These are phyloP conservation scores for Monilinia vaccinii-corymbosi DNA, from an alignment of 2,329 filamentous ascomycete genomes.

Conservation along the genomic window DNA sequence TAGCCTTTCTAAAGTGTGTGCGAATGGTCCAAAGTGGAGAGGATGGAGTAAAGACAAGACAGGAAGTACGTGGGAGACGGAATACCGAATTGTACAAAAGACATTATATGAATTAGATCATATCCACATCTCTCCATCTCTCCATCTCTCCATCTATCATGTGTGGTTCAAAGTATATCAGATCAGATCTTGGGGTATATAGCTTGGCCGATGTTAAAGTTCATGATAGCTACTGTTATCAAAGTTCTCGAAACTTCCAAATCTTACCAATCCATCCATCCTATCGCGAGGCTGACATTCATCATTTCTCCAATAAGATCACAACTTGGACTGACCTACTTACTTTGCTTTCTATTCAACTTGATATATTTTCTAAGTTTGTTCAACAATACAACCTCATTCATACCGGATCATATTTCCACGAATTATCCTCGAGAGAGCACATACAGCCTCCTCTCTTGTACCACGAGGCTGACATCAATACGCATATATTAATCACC, in stretches of 20 bases:
- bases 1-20: slow-evolving; percentile 8
- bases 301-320: background rate
- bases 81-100: slow-evolving; percentile 10
- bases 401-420: background rate
- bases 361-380: background rate
- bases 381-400: background rate
- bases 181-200: background rate
- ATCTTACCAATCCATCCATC: slow-evolving; percentile 4
- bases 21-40: background rate
- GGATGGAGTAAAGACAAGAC: background rate
- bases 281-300: background rate
- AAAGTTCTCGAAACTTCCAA: slow-evolving; percentile 2
- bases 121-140: background rate
- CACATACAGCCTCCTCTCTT: background rate
- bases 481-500: background rate
- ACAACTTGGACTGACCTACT: background rate
- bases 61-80: slow-evolving; percentile 1
- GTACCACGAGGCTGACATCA: background rate
- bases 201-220: background rate
- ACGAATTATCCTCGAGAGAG: background rate
- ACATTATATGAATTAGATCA: slow-evolving; percentile 7
- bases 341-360: background rate
- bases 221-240: background rate
- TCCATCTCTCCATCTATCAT: too few relatives aligned
- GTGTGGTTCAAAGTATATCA: background rate